These are phyloP conservation scores for Lentithecium fluviatile DNA, from an alignment of 495 filamentous ascomycete species.

Conservation along the genomic window DNA sequence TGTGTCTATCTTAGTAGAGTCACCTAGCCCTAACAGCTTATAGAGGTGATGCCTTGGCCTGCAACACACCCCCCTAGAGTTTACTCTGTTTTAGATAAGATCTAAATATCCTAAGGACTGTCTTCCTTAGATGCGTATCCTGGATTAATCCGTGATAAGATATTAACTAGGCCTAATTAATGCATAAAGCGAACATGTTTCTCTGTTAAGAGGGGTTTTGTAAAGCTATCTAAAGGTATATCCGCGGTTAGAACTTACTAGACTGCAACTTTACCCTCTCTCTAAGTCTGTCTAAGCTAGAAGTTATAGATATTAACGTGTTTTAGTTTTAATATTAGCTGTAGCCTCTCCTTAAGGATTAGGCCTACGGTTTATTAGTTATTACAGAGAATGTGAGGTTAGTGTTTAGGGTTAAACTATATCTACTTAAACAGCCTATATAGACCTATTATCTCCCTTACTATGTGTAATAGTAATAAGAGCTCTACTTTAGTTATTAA, in stretches of 20 bases:
- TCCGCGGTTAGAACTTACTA: conserved; percentile 7
- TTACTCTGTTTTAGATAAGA: background rate
- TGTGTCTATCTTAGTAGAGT: no score
- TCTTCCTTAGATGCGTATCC: background rate
- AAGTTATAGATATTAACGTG: conserved; percentile 14
- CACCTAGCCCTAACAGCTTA: no score
- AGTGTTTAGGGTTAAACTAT: background rate
- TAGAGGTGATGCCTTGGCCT: background rate
- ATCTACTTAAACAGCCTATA: conserved; percentile 4
- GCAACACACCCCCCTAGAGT: background rate
- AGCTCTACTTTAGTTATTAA: conserved; percentile 38
- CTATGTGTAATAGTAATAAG: conserved; percentile 25
- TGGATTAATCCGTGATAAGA: conserved; percentile 1
- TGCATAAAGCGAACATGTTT: conserved; percentile 7
- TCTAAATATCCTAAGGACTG: background rate
- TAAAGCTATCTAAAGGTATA: conserved; percentile 13
- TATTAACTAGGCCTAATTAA: conserved; percentile 8
- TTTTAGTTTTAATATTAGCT: conserved; percentile 9
- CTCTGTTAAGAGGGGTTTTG: conserved; percentile 16
- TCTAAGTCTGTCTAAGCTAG: conserved; percentile 2
- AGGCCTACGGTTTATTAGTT: conserved; percentile 8
- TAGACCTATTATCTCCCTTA: conserved; percentile 24
- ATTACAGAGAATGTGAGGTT: background rate
- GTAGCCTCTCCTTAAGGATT: conserved; percentile 1
- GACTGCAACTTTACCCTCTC: conserved; percentile 9